Percentiles rank a stretch among this genome's conserved stretches.
Evolutionary conservation across 2,329 filamentous ascomycete genomes (phyloP).

Genomic region (Cladophialophora chaetospira): DNA sequence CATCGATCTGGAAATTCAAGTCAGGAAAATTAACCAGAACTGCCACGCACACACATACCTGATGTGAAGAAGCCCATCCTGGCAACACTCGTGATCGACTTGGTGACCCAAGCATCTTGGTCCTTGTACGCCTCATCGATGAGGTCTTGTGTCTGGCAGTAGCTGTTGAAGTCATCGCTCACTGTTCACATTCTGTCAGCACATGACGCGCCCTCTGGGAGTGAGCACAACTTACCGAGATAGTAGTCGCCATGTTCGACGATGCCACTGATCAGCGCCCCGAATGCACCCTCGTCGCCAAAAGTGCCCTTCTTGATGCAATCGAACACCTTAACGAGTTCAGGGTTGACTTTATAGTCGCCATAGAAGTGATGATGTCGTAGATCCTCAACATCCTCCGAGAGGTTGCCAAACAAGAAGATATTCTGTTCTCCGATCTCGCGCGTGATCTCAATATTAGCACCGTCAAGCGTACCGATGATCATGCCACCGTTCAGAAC

Average conservation of each 20-base stretch:
- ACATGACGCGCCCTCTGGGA: neutral
- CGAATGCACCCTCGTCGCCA: conserved; percentile 75
- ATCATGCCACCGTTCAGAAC: conserved; percentile 95
- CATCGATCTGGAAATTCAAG: conserved; percentile 67
- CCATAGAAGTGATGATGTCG: conserved; percentile 88
- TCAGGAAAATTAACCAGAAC: conserved; percentile 3
- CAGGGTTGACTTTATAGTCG: conserved; percentile 72
- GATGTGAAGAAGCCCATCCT: conserved; percentile 98
- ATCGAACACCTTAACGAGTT: conserved; percentile 78
- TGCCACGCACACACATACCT: conserved; percentile 14
- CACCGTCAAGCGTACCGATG: conserved; percentile 96
- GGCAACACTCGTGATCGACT: conserved; percentile 83
- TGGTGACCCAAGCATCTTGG: conserved; percentile 88
- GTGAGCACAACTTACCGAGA: conserved; percentile 47
- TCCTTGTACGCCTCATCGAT: conserved; percentile 92
- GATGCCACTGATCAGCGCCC: conserved; percentile 80
- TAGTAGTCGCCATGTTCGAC: conserved; percentile 96
- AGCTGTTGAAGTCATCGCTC: conserved; percentile 95
- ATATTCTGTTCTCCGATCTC: conserved; percentile 97
- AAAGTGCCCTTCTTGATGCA: conserved; percentile 79
- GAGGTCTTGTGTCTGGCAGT: conserved; percentile 84
- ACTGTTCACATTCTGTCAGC: conserved; percentile 49
- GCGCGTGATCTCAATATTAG: conserved; percentile 97
- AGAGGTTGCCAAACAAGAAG: conserved; percentile 94
- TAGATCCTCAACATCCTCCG: conserved; percentile 95